These are phyloP conservation scores for Hygrophorus pudorinus DNA, from an alignment of 768 basidiomycete species.

Conservation along the genomic window DNA sequence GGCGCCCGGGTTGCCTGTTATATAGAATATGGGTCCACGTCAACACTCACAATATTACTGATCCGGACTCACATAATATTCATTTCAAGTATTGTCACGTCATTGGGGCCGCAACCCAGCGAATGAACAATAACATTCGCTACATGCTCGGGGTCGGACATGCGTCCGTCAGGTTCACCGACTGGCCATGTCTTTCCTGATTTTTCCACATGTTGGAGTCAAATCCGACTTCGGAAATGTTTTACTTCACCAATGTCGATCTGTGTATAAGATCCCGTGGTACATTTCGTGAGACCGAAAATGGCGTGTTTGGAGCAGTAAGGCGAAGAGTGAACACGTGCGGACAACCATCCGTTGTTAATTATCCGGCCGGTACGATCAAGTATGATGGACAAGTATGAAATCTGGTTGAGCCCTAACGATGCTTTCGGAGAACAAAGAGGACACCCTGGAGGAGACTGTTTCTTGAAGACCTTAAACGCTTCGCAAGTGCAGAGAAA, in stretches of 20 bases:
- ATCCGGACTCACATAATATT: constrained; percentile 55
- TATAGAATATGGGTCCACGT: not conserved
- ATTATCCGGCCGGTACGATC: constrained; percentile 53
- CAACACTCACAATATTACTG: not conserved
- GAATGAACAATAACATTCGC: constrained; percentile 61
- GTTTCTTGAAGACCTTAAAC: constrained; percentile 60
- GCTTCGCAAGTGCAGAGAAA: constrained; percentile 77
- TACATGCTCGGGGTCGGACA: constrained; percentile 65
- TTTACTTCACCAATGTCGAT: constrained; percentile 60
- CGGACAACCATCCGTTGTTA: constrained; percentile 78
- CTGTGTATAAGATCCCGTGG: constrained; percentile 73
- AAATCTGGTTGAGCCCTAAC: too few relatives aligned
- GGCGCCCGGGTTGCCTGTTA: constrained; percentile 19
- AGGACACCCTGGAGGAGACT: constrained; percentile 47
- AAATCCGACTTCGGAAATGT: not conserved
- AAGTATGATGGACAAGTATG: not conserved
- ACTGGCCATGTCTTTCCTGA: constrained; percentile 37
- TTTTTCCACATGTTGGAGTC: constrained; percentile 27
- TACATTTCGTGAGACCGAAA: constrained; percentile 64
- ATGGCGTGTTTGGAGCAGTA: constrained; percentile 82
- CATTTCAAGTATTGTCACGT: constrained; percentile 61
- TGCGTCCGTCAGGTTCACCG: constrained; percentile 60
- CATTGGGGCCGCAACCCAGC: constrained; percentile 56
- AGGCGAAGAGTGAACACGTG: constrained; percentile 45
- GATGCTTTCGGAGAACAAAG: too few relatives aligned